These are phyloP conservation scores for Camillea tinctor DNA, from an alignment of 2,329 filamentous ascomycete genomes.

Conservation along the genomic window DNA sequence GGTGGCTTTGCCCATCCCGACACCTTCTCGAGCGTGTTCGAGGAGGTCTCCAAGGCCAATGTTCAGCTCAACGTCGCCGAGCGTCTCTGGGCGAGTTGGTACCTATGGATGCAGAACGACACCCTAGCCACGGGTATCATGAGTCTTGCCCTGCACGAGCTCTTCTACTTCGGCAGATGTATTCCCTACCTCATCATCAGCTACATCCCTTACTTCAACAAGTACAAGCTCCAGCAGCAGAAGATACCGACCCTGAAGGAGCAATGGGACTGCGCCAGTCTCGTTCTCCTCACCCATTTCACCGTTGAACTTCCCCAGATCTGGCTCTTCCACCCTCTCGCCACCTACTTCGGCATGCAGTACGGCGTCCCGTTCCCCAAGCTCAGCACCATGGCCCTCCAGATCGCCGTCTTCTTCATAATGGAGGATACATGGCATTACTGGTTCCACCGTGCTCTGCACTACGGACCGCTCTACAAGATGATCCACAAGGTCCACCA, in stretches of 20 bases:
- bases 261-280: constrained; percentile 89
- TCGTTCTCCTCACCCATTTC: constrained; percentile 93
- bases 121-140: constrained; percentile 94
- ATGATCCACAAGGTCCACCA: constrained; percentile 98
- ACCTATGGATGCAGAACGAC: constrained; percentile 97
- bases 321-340: constrained; percentile 98
- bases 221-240: constrained; percentile 86
- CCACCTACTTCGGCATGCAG: constrained; percentile 84
- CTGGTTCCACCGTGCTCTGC: constrained; percentile 88
- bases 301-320: constrained; percentile 98
- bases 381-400: constrained; percentile 80
- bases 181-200: constrained; percentile 94
- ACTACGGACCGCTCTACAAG: constrained; percentile 95
- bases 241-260: constrained; percentile 92
- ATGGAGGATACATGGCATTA: constrained; percentile 98
- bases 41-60: constrained; percentile 70
- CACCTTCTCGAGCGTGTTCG: constrained; percentile 57
- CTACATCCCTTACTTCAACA: constrained; percentile 79
- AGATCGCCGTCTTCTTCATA: constrained; percentile 92
- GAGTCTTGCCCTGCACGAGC: constrained; percentile 94
- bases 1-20: constrained; percentile 47
- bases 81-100: constrained; percentile 93
- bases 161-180: constrained; percentile 88
- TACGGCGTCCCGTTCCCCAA: constrained; percentile 89
- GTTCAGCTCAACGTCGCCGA: constrained; percentile 83